Evolutionary conservation across 2,329 filamentous ascomycete genomes (phyloP), one percentile per base, ranked within the genome.

Genomic region (Colletotrichum sp.): DNA sequence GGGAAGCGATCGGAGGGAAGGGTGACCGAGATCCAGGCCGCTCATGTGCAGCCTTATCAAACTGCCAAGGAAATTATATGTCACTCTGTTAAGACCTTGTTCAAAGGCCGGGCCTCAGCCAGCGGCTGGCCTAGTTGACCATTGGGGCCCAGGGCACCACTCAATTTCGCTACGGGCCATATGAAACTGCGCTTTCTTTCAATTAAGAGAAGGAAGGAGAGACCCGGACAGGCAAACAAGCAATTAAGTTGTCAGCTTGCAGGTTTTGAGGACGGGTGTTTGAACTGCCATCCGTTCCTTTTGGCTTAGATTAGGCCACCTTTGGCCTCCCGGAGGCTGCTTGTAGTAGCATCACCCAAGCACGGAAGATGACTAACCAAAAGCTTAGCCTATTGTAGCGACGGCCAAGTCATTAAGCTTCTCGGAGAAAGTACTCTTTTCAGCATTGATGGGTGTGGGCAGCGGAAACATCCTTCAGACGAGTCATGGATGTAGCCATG

Each of bases 231-330:
- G 56, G 10, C n/a, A 27, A 28, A 15, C 28, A 25, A 32, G 58
- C 48, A 62, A 64, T 32, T 22, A 65, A 65, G 36, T 55, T 15
- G 34, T n/a, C 27, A 8, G 12, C 62, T 39, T 67, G 62, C 67
- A 64, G 55, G 8, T 58, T 43, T 56, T 58, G 55, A 75, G 43
- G 27, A 72, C 62, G 55, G 62, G 62, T 48, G 43, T 25, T 39
- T 43, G 32, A 73, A 73, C 55, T 75, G 73, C 64, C 73, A 75
- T 73, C 73, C 62, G 69, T 73, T 75, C 69, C 69, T 73, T 36
- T 68, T 25, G 8, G 55, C 12, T 27, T 6, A 58, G 25, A 56
- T 34, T 32, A 62, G 39, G 27, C 32, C 39, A 34, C 36, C n/a
- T 15, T n/a, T 55, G 22, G 28, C 36, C 16, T 15, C 10, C 4